Evolutionary conservation across 2,329 filamentous ascomycete genomes (phyloP), one percentile per base, ranked within the genome.

Genomic region (Talaromyces sp.): DNA sequence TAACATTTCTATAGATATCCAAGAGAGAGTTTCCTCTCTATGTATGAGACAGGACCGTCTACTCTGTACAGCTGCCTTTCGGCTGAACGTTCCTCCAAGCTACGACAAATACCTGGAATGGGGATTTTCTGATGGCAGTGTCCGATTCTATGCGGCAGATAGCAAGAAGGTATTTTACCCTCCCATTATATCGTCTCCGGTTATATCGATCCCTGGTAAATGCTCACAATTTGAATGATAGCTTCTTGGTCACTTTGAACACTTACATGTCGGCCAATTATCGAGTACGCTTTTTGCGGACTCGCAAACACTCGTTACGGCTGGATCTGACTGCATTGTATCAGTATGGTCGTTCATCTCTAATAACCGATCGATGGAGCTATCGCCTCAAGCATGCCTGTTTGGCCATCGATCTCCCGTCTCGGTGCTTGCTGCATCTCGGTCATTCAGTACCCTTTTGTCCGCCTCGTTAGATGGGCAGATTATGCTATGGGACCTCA

Each of bases 81-180:
- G 92, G 23, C 82, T 97, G 50, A 95, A 97, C 69, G 87, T 98
- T 12, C 90, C 93, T 0, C 93, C 94, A 0, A 79, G 81, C 56
- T 96, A 92, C 71, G 93, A 98, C 76, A 92, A 92, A 68, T 96
- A 92, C 70, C 84, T 98, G 67, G 92, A 97, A 77, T 98, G 94
- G 94, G 94, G 94, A 1, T 98, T 96, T 69, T 90, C 91, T 0
- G 95, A 99, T 74, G 91, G 91, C 68, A 96, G 91, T 67, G 85
- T 99, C 31, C 89, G 95, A 4, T 98, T 99, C 80, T 96, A 91
- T 77, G 86, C 89, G 60, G 87, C 89, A 55, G 92, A 96, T 67
- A 91, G 86, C 62, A 88, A 91, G 70, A 93, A 91, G 78, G 83
- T 86, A 77, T 18, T 31, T 54, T n/a, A n/a, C 30, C 67, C 6